Base-by-base conservation (phyloP, 2,329 filamentous ascomycete genomes). In the Xylaria sp. region DNA sequence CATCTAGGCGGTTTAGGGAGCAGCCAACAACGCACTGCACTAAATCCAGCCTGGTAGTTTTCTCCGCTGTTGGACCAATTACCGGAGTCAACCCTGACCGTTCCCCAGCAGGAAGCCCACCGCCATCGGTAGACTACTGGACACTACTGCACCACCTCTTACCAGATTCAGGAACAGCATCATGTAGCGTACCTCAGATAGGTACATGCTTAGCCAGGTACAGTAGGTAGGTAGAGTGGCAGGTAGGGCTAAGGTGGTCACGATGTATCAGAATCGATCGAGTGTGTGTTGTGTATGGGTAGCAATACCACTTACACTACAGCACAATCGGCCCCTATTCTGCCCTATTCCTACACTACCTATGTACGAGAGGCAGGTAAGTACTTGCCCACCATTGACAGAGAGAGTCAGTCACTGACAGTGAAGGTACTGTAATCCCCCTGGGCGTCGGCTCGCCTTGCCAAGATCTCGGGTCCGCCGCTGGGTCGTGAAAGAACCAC, bases 381-480 rank as follows among this genome's bases (percentile, higher is more conserved):
- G 8, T 37, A 37, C 34, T 37, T 37, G 34, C 34, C 10, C 34
- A 37, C 34, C 34, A 28, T 28, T 28, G 28, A 28, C 28, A 28
- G 28, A 37, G 34, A 37, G 34, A 3, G 23, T 37, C 34, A 37
- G 34, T 37, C 34, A 9, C 28, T 28, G 3, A 28, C 28, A 28
- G 28, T 28, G 28, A 28, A 28, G 28, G 28, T 28, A 28, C 28
- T 28, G 28, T 28, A 28, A 28, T 28, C 28, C 28, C 28, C 28
- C 28, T 41, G 52, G 58, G 48, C 48, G n/a, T 48, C 58, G 48
- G 34, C 63, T 57, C 37, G 59, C 55, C 64, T 15, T 65, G 68
- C 68, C 68, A 70, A 68, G 68, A 8, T 8, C 23, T 68, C 68
- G 65, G 60, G 34, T 63, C 65, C 56, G 62, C 62, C 60, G 65